A percentile compares a stretch with the other conserved stretches of the same genome.
These are phyloP conservation scores for Gyromitra esculenta DNA, from an alignment of 2,329 filamentous ascomycete genomes.

Conservation along the genomic window DNA sequence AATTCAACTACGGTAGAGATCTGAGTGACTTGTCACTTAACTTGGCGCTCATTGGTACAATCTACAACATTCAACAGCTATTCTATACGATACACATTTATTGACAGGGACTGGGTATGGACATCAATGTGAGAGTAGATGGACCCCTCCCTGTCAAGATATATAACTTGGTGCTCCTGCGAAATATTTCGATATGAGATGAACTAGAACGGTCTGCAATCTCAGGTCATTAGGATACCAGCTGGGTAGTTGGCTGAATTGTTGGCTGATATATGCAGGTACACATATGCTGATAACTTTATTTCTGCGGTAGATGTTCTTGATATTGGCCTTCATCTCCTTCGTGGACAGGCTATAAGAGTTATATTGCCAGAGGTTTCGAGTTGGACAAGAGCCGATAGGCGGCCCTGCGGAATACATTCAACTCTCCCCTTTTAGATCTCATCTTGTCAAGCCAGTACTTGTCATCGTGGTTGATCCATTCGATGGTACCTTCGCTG, in stretches of 20 bases:
- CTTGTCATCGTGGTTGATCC: neutral
- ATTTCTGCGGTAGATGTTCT: neutral
- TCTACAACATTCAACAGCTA: neutral
- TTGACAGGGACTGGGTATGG: slow-evolving; percentile 20
- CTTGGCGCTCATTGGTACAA: neutral
- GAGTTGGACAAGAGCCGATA: neutral
- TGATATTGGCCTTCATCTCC: neutral
- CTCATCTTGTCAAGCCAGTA: neutral
- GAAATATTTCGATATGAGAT: slow-evolving; percentile 24
- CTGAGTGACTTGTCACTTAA: slow-evolving; percentile 22
- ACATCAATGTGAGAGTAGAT: neutral
- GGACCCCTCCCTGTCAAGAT: neutral
- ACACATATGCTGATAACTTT: neutral
- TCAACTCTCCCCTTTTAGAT: neutral
- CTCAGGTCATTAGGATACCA: slow-evolving; percentile 15
- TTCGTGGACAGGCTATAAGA: too few species aligned
- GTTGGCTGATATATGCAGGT: slow-evolving; percentile 18
- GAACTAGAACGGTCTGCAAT: neutral
- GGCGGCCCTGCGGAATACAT: neutral
- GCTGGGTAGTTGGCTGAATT: slow-evolving; percentile 9
- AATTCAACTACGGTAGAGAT: neutral
- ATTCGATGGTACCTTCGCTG: neutral
- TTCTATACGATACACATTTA: slow-evolving; percentile 14
- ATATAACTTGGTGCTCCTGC: neutral
- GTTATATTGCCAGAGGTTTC: too few species aligned